Evolutionary conservation across 164 flowering plant genomes (phyloP).

Genomic region (Umbellularia californica): DNA sequence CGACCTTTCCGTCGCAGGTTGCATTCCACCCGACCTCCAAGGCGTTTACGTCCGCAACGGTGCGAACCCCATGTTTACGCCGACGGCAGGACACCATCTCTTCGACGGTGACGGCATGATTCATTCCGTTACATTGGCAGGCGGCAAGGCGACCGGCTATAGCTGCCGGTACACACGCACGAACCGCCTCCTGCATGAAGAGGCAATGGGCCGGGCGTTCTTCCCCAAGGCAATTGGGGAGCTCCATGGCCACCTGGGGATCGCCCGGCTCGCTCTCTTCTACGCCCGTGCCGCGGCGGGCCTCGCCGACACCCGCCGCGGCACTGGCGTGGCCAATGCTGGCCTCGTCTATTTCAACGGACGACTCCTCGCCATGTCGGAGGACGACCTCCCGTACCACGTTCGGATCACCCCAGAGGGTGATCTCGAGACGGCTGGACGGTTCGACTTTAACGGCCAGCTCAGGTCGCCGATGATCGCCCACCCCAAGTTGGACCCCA

Average conservation of each 20-base stretch:
- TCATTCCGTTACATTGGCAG: slow-evolving; percentile 33
- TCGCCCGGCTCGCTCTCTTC: slow-evolving; percentile 36
- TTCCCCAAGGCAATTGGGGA: slow-evolving; percentile 47
- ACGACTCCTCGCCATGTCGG: slow-evolving; percentile 48
- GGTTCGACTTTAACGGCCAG: slow-evolving; percentile 41
- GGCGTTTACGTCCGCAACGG: slow-evolving; percentile 53
- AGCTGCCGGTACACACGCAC: slow-evolving; percentile 46
- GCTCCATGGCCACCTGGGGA: slow-evolving; percentile 45
- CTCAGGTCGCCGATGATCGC: slow-evolving; percentile 42
- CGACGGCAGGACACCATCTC: slow-evolving; percentile 40
- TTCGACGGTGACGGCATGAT: slow-evolving; percentile 59
- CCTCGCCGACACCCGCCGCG: slow-evolving; percentile 23
- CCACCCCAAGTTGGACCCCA: slow-evolving; percentile 61
- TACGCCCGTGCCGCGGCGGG: slow-evolving; percentile 34
- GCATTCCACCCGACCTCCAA: slow-evolving; percentile 25
- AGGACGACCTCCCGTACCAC: slow-evolving; percentile 54
- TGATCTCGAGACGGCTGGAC: slow-evolving; percentile 47
- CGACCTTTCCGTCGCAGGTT: slow-evolving; percentile 24
- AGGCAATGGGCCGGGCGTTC: slow-evolving; percentile 20
- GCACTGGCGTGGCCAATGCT: slow-evolving; percentile 50
- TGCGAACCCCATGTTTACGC: slow-evolving; percentile 37
- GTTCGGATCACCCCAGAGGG: slow-evolving; percentile 29
- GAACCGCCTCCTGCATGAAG: slow-evolving; percentile 32
- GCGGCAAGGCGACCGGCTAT: slow-evolving; percentile 23
- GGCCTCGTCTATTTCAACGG: slow-evolving; percentile 45